Conservation (phyloP, 768 basidiomycete genomes). For the Mycena crocata region DNA sequence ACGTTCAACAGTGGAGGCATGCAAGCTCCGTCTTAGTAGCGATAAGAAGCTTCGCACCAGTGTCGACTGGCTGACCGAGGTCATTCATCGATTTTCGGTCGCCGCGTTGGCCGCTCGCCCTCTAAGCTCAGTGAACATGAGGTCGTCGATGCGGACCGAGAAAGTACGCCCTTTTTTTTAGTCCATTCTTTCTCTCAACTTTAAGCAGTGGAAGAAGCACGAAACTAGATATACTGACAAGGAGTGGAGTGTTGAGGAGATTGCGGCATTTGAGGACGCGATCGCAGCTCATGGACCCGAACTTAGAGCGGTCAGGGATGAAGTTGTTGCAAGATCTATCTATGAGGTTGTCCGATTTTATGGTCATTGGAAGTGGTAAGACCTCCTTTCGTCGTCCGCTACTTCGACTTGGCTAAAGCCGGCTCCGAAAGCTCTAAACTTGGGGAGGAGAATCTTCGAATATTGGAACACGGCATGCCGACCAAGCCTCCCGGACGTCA, state of each 20-base stretch:
- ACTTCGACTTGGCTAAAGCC: constrained; percentile 23
- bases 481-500: constrained; percentile 49
- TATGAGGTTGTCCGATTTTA: constrained; percentile 87
- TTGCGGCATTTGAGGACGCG: constrained; percentile 81
- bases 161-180: constrained; percentile 60
- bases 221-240: constrained; percentile 76
- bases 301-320: constrained; percentile 80
- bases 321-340: constrained; percentile 75
- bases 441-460: constrained; percentile 72
- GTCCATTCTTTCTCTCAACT: background rate
- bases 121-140: constrained; percentile 74
- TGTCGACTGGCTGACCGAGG: constrained; percentile 89
- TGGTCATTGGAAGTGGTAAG: constrained; percentile 87
- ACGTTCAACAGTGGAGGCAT: constrained; percentile 68
- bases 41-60: constrained; percentile 63
- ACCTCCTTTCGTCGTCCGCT: constrained; percentile 1
- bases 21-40: constrained; percentile 66
- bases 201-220: constrained; percentile 75
- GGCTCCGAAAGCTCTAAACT: constrained; percentile 64
- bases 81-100: constrained; percentile 76
- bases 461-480: constrained; percentile 54
- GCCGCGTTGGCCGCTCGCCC: constrained; percentile 69
- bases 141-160: constrained; percentile 63
- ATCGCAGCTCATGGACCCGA: constrained; percentile 82
- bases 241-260: constrained; percentile 77